phyloP scores from a whole-genome alignment of 1,139 yeast genomes.

The Tardiomyces blankii region DNA sequence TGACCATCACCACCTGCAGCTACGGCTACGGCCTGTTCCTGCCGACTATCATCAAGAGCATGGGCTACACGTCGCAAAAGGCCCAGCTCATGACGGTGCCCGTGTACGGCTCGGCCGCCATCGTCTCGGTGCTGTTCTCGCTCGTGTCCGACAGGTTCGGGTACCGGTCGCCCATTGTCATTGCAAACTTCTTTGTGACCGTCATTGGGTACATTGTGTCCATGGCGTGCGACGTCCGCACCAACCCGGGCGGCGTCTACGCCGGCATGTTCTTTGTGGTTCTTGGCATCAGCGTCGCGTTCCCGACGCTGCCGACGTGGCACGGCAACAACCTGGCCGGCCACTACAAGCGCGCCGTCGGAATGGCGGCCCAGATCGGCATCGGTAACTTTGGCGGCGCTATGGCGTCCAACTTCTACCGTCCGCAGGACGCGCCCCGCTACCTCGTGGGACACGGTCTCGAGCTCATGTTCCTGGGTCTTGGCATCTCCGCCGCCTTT shows the following conservation, averaged over 20 bases:
- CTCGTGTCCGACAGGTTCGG: slow-evolving; percentile 31
- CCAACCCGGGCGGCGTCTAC: slow-evolving; percentile 31
- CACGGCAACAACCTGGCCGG: slow-evolving; percentile 31
- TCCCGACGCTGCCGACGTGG: slow-evolving; percentile 34
- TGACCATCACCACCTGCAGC: slow-evolving; percentile 33
- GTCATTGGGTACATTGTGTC: slow-evolving; percentile 25
- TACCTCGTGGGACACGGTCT: slow-evolving; percentile 27
- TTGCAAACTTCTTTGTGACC: slow-evolving; percentile 24
- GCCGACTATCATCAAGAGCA: slow-evolving; percentile 33
- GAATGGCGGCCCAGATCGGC: slow-evolving; percentile 31
- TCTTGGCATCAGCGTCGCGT: slow-evolving; percentile 27
- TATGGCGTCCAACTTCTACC: slow-evolving; percentile 32
- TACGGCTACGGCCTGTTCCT: slow-evolving; percentile 40
- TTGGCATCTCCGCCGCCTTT: too few species aligned
- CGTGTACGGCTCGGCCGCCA: slow-evolving; percentile 34
- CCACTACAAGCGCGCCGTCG: slow-evolving; percentile 31
- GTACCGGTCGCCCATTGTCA: slow-evolving; percentile 16
- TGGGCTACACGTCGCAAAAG: slow-evolving; percentile 34
- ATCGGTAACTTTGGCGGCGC: slow-evolving; percentile 35
- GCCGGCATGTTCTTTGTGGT: slow-evolving; percentile 38
- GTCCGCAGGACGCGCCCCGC: slow-evolving; percentile 20
- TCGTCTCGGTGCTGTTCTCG: slow-evolving; percentile 30
- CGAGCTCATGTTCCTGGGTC: background rate
- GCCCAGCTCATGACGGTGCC: slow-evolving; percentile 43
- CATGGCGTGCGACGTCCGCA: slow-evolving; percentile 21